Base-by-base conservation (phyloP, 306 rosid species). In the Crotalaria pallida region DNA sequence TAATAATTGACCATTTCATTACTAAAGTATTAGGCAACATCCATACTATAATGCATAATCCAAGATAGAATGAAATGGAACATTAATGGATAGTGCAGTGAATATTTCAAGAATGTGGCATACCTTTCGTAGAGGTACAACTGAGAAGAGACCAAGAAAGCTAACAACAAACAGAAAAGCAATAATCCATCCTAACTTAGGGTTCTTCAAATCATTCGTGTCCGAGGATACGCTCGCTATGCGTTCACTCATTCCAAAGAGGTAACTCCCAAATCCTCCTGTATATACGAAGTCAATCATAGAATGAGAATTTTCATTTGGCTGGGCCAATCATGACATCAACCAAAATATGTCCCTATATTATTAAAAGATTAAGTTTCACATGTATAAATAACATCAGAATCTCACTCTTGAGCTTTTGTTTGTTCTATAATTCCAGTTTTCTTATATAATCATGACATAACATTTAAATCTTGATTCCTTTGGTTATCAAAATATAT, bases 231-330 rank as follows among this genome's bases (percentile, higher is more conserved):
- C 72, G 0, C 27, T 16, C 11, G 88, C 85, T 44, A 73, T 36
- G 18, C 59, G 70, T 52, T 80, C 48, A 77, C 84, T 84, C 85
- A 84, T 76, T 73, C 50, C 88, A 77, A 84, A 77, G 58, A 84
- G 88, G 67, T 84, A 79, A 51, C 73, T 84, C 75, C 88, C 88
- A 70, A 77, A 84, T 21, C 88, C 88, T 51, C 88, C 88, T 84
- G 76, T 56, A 0, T 26, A 67, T 31, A 38, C 52, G 62, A 75
- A 72, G 64, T 68, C 33, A 72, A 51, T 27, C 44, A 61, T 44
- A 55, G 21, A 51, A 50, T 61, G 51, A 44, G 65, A 66, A 44
- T 31, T 23, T 26, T 64, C 43, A 48, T 40, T 43, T 41, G 49
- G 49, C 17, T 23, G 2, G 12, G 13, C 65, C 53, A 74, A 64